Base-by-base conservation (phyloP, 2,329 filamentous ascomycete species). In the Pseudogymnoascus sp. region DNA sequence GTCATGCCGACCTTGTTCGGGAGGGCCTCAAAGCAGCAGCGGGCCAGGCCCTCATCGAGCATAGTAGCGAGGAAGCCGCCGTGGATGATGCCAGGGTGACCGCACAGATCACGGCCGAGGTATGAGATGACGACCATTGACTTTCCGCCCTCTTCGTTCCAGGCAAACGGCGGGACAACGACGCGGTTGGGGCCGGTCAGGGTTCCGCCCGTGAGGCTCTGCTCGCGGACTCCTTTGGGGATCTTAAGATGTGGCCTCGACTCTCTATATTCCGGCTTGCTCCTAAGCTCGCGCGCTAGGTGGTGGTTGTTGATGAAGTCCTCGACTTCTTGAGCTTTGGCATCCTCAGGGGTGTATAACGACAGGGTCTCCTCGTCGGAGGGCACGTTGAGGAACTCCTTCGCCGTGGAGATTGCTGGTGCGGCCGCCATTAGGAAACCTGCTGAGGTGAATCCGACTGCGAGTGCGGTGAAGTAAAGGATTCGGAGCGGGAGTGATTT, bases 51-150 rank as follows among this genome's bases (percentile, higher is more conserved):
- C 75, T 97, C 93, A 72, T 97, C 93, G 62, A 97, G 79, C 73
- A 97, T 82, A 11, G 93, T 97, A n/a, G 93, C 93, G 63, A 97
- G 79, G 67, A 96, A 78, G 0, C 93, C 93, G 60, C 93, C 93
- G 74, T 97, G 95, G 5, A 97, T 84, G 66, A 97, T 91, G 2
- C 90, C 91, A 5, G 91, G 90, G 75, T 97, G 93, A 1, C 93
- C 93, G 73, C 91, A 97, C 42, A 97, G 79, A 69, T 90, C 87
- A 2, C 82, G 77, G 1, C 93, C 93, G 0, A 96, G 81, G 72
- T 93, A 93, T 62, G 87, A 82, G 43, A 97, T 82, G 12, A 86
- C 84, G 5, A 93, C 85, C 62, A 90, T 78, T 60, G 81, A 83
- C 77, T 86, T 87, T 62, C 90, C 89, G 28, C 81, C 84, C 21